phyloP scores from a whole-genome alignment of 1,284 basidiomycete species.

The Naganishia liquefaciens region DNA sequence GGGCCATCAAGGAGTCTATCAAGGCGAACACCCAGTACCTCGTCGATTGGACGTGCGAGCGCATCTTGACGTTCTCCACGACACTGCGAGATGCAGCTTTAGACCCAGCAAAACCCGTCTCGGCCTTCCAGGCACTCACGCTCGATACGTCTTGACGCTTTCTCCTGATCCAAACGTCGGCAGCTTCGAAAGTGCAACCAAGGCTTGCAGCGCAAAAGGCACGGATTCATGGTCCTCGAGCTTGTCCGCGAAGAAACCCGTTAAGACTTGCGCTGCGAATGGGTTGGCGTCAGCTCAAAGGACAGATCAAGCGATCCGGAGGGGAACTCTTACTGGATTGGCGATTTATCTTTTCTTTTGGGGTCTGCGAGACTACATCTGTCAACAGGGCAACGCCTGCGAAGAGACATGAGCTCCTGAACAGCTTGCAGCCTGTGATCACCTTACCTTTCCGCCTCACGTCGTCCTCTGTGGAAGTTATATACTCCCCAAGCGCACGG shows the following conservation, averaged over 20 bases:
- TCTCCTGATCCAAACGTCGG: constrained; percentile 72
- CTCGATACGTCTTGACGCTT: constrained; percentile 65
- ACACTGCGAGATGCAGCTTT: constrained; percentile 59
- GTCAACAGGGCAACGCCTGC: constrained; percentile 46
- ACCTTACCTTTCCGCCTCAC: constrained; percentile 72
- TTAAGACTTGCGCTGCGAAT: constrained; percentile 71
- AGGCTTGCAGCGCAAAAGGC: constrained; percentile 71
- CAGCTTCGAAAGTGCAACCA: constrained; percentile 67
- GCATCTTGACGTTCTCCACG: constrained; percentile 77
- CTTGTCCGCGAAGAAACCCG: constrained; percentile 80
- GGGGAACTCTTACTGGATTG: constrained; percentile 69
- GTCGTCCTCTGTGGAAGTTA: constrained; percentile 80
- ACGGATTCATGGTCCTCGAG: constrained; percentile 80
- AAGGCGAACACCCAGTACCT: constrained; percentile 80
- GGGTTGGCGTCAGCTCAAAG: neutral
- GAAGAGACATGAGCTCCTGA: neutral
- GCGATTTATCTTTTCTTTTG: constrained; percentile 68
- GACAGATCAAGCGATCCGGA: neutral
- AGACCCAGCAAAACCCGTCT: neutral
- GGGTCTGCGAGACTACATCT: constrained; percentile 67
- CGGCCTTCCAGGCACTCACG: constrained; percentile 58
- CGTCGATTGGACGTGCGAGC: constrained; percentile 74
- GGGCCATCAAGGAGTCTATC: constrained; percentile 74
- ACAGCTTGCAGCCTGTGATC: constrained; percentile 6
- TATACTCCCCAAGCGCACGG: constrained; percentile 77